Base-by-base conservation (phyloP, 495 filamentous ascomycete genomes). In the Neurospora tetraspora region DNA sequence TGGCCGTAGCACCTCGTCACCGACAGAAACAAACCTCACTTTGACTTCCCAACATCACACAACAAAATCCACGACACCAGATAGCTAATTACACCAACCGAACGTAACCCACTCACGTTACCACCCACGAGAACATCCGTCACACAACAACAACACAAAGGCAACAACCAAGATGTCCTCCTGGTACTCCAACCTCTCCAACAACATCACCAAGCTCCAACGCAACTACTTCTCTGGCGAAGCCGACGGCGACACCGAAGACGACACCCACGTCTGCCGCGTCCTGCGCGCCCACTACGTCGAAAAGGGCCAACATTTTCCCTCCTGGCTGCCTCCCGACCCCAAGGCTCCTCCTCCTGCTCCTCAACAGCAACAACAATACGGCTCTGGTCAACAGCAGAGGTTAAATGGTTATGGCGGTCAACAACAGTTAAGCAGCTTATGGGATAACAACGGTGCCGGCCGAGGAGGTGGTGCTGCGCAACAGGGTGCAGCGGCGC, bases 211-310 rank as follows among this genome's bases (percentile, higher is more conserved):
- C 80, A 91, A 91, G 75, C 87, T 97, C 74, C 92, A 93, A 73
- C 89, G 91, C 42, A 90, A 89, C 39, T 90, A 96, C 80, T 90
- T 94, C 71, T 83, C 86, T 71, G 86, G 89, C 77, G 94, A 96
- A 80, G 87, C 90, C 72, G 94, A 97, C 83, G 92, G 92, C 74
- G 94, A 98, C 78, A 96, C 93, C 72, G 94, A 96, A 83, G 94
- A 97, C 83, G 92, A 96, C 84, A 94, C 94, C 1, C 94, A 97
- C 83, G 90, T 99, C 78, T 95, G 93, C 82, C 92, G 94, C 78
- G 94, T 97, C 16, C 89, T 99, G n/a, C 92, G 96, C 70, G 91
- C 89, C 72, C 97, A 98, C 86, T 99, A 99, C 84, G 89, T 83
- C 42, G 96, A 98, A 79, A 96, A 96, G 77, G 90, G 90, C 74